Conservation (phyloP, 371 early-diverging fungal genomes). For the Mortierella sp. region DNA sequence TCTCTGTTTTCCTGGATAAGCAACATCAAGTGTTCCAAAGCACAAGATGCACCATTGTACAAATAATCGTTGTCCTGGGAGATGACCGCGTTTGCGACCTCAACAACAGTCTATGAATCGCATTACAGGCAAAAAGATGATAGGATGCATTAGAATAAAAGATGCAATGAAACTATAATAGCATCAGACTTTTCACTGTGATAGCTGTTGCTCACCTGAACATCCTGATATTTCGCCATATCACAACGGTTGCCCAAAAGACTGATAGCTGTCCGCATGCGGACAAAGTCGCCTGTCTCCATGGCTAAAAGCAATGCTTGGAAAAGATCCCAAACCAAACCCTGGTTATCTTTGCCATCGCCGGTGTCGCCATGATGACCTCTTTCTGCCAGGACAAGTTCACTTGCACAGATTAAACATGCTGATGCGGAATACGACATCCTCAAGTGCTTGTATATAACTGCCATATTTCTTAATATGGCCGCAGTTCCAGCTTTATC, state of each 20-base stretch:
- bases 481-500: not conserved
- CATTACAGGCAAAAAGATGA: not conserved
- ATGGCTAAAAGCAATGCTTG: conserved; percentile 40
- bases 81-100: conserved; percentile 35
- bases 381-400: not conserved
- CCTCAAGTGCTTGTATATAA: conserved; percentile 21
- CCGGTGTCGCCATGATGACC: too few species aligned
- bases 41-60: conserved; percentile 20
- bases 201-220: conserved; percentile 16
- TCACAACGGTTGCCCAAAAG: conserved; percentile 3
- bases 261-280: conserved; percentile 21
- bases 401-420: conserved; percentile 33
- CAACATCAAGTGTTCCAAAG: conserved; percentile 30
- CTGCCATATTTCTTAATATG: conserved; percentile 26
- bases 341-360: not conserved
- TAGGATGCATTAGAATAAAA: not conserved
- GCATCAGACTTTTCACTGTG: not conserved
- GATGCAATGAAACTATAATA: not conserved
- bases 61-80: conserved; percentile 48
- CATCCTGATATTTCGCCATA: conserved; percentile 11
- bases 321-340: conserved; percentile 33
- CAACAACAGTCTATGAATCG: conserved; percentile 21
- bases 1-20: conserved; percentile 15
- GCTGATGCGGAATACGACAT: conserved; percentile 28
- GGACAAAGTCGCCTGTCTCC: conserved; percentile 46